phyloP scores from a whole-genome alignment of 2,329 filamentous ascomycete genomes.

The Colletotrichum sublineola region DNA sequence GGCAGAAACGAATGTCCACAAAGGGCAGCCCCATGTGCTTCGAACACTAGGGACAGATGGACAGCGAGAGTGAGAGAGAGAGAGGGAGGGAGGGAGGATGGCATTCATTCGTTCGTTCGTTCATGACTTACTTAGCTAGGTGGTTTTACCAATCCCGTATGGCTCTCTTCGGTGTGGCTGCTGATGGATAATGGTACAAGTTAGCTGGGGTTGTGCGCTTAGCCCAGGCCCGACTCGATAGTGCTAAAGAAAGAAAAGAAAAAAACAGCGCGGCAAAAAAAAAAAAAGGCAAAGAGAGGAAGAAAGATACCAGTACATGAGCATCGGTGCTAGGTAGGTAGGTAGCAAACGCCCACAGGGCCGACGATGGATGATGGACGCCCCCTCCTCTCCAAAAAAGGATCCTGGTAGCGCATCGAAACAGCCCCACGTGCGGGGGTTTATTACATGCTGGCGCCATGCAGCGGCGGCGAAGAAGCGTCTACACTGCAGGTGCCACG shows the following conservation, averaged over 20 bases:
- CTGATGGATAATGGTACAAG: neutral
- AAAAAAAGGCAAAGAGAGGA: neutral
- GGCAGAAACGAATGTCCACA: constrained; percentile 17
- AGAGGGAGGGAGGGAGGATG: neutral
- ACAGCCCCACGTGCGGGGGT: constrained; percentile 41
- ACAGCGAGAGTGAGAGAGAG: neutral
- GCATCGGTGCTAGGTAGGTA: neutral
- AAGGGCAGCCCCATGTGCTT: constrained; percentile 1
- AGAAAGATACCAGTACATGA: no score
- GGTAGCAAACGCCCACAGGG: neutral
- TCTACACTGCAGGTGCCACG: neutral
- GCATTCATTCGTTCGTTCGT: neutral
- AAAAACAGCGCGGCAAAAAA: neutral
- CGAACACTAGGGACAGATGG: neutral
- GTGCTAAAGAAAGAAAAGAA: neutral
- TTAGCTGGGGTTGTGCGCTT: no score
- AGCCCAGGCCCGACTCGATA: neutral
- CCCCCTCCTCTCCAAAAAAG: constrained; percentile 12
- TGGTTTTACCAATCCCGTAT: neutral
- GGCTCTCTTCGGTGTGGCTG: neutral
- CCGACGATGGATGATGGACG: constrained; percentile 5
- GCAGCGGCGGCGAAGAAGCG: neutral
- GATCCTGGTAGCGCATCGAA: constrained; percentile 42
- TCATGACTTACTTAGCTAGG: neutral
- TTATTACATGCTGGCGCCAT: constrained; percentile 13